phyloP scores from a whole-genome alignment of 306 rosid species.

The Sphenostylis stenocarpa region DNA sequence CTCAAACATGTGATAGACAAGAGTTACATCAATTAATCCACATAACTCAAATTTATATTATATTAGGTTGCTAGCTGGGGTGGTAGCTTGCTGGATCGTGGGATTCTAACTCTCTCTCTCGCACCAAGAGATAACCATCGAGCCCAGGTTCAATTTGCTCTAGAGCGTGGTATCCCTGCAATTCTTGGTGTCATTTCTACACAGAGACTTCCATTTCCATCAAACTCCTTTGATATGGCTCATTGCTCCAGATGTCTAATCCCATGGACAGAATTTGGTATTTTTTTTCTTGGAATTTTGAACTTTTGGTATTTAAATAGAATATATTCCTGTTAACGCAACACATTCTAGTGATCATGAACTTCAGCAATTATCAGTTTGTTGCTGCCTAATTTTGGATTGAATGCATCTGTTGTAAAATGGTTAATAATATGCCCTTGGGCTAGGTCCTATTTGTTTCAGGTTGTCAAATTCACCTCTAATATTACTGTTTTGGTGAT shows the following conservation, averaged over 20 bases:
- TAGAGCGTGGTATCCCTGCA: slow-evolving; percentile 99
- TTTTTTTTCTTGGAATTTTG: slow-evolving; percentile 6
- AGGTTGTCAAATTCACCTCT: neutral
- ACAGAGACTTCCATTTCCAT: slow-evolving; percentile 94
- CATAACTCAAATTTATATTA: slow-evolving; percentile 10
- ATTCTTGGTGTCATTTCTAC: slow-evolving; percentile 94
- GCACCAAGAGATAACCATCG: slow-evolving; percentile 99
- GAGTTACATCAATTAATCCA: slow-evolving; percentile 21
- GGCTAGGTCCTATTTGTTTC: neutral
- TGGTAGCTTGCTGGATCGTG: slow-evolving; percentile 91
- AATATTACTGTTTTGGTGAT: neutral
- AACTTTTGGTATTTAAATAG: slow-evolving; percentile 8
- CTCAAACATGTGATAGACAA: neutral
- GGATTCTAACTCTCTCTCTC: slow-evolving; percentile 82
- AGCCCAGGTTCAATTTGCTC: slow-evolving; percentile 98
- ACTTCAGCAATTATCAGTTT: neutral
- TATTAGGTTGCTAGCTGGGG: slow-evolving; percentile 99
- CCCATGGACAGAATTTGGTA: slow-evolving; percentile 98
- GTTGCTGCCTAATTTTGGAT: slow-evolving; percentile 19
- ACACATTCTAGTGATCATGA: slow-evolving; percentile 2
- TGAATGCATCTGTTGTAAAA: neutral
- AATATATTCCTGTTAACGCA: neutral
- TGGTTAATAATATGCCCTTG: neutral
- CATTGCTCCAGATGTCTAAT: slow-evolving; percentile 99
- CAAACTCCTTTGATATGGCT: slow-evolving; percentile 96